Evolutionary conservation across 2,329 filamentous ascomycete species (phyloP), one percentile per base, ranked within the genome.

Genomic region (Capronia americana): DNA sequence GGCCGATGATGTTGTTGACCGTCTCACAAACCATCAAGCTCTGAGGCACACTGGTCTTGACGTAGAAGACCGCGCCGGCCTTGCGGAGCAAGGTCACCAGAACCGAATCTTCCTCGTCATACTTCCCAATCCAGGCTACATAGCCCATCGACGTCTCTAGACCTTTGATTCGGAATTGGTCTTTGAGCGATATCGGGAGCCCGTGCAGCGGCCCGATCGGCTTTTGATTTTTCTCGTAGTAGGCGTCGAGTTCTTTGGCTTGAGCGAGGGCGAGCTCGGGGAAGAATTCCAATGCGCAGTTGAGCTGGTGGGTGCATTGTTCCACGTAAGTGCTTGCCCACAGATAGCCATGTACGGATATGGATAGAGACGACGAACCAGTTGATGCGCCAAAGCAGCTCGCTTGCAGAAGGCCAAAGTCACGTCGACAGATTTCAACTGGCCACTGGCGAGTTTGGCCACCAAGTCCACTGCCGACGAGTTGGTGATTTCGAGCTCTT

Each of bases 101-200:
- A 81, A 65, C 80, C 85, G 0, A 83, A 83, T 1, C 86, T 76
- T 1, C 85, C 75, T 17, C 76, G 61, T 80, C 79, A 60, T 81
- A 84, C 76, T 83, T 85, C 8, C 83, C 84, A 17, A 89, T 84
- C 82, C 86, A 87, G 17, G 86, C 85, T 26, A 88, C 79, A 71
- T 88, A 89, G 8, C 86, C 87, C 80, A 88, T 88, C 74, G 77
- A 87, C 75, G 66, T 84, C 66, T 85, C 83, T 2, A 83, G 75
- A 0, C 82, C 83, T 73, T 80, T 76, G 12, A 82, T 73, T 51
- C 80, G 77, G 64, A 83, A 81, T 63, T 80, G 79, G 66, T 83
- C 81, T 67, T 83, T 83, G 20, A 83, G 66, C 58, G 79, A 87
- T 41, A 89, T 76, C 2, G 87, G 87, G 1, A 89, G 77, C 1